phyloP scores from a whole-genome alignment of 2,329 filamentous ascomycete genomes.

The Penicillium sclerotigenum region DNA sequence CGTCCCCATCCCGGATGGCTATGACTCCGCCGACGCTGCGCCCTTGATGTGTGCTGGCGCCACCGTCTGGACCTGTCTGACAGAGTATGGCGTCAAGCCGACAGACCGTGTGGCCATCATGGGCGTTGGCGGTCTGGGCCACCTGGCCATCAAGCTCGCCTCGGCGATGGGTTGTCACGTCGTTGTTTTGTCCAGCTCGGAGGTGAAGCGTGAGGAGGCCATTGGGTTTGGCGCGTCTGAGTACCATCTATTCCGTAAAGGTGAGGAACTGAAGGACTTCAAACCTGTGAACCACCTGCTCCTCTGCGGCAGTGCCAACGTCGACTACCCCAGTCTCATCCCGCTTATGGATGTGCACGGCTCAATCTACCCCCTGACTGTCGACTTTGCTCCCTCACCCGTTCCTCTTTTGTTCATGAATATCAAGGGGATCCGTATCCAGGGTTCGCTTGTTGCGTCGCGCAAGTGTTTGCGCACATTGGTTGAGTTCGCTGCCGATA shows the following conservation, averaged over 20 bases:
- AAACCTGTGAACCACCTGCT: constrained; percentile 27
- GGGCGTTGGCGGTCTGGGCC: constrained; percentile 68
- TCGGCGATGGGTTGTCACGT: constrained; percentile 65
- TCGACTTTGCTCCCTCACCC: constrained; percentile 19
- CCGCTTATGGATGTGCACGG: constrained; percentile 26
- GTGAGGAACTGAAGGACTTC: constrained; percentile 19
- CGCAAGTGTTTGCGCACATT: constrained; percentile 58
- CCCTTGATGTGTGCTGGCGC: constrained; percentile 40
- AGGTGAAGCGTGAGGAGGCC: constrained; percentile 28
- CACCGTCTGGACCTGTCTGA: constrained; percentile 55
- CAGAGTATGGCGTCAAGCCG: constrained; percentile 58
- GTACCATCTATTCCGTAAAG: constrained; percentile 25
- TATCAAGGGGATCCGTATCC: constrained; percentile 56
- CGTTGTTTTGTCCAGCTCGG: constrained; percentile 30
- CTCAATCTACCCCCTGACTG: constrained; percentile 26
- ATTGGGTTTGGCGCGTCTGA: constrained; percentile 25
- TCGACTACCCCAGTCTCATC: constrained; percentile 25
- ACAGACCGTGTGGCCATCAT: constrained; percentile 68
- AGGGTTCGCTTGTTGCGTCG: constrained; percentile 63
- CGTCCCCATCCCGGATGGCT: constrained; percentile 37
- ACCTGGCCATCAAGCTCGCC: constrained; percentile 67
- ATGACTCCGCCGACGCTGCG: constrained; percentile 31
- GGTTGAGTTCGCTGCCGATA: constrained; percentile 60
- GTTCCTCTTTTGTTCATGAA: constrained; percentile 40
- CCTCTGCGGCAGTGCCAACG: constrained; percentile 24